Evolutionary conservation across 148 eudicot genomes (phyloP).

Genomic region (Amaranthus cruentus): DNA sequence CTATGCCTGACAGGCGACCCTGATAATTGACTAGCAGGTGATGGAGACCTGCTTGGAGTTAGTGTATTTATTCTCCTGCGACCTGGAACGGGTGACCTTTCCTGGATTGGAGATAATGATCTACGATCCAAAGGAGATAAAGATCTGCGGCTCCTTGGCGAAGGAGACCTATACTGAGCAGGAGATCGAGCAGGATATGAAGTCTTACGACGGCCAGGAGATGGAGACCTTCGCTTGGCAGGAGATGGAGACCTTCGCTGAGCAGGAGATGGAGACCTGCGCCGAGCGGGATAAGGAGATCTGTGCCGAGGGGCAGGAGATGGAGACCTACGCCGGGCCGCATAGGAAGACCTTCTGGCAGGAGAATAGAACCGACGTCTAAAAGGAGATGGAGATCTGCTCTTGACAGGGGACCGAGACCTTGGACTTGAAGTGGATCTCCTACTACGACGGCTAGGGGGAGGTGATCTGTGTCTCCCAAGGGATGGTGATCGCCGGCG

Average conservation of each 20-base stretch:
- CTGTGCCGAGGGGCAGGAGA: constrained; percentile 28
- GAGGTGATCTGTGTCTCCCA: constrained; percentile 39
- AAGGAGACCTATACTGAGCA: constrained; percentile 27
- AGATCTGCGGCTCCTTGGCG: constrained; percentile 36
- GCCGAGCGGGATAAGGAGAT: constrained; percentile 34
- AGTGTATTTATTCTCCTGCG: constrained; percentile 41
- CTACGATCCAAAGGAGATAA: constrained; percentile 33
- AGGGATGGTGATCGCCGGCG: constrained; percentile 36
- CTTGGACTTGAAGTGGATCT: constrained; percentile 31
- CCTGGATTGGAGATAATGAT: constrained; percentile 32
- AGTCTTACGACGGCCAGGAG: constrained; percentile 43
- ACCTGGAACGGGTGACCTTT: constrained; percentile 45
- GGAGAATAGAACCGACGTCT: constrained; percentile 51
- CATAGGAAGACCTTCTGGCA: constrained; percentile 39
- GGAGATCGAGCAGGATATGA: constrained; percentile 33
- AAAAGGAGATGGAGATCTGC: constrained; percentile 38
- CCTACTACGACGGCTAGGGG: constrained; percentile 31
- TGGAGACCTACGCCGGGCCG: constrained; percentile 45
- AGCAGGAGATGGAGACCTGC: constrained; percentile 39
- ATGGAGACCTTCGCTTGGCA: constrained; percentile 40
- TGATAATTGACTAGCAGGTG: constrained; percentile 39
- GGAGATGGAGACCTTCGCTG: constrained; percentile 44
- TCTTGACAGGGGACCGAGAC: constrained; percentile 36
- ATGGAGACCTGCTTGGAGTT: constrained; percentile 39
- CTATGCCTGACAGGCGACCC: constrained; percentile 41